Conservation (phyloP, 2,329 filamentous ascomycete genomes). For the Sarocladiaceae sp. region DNA sequence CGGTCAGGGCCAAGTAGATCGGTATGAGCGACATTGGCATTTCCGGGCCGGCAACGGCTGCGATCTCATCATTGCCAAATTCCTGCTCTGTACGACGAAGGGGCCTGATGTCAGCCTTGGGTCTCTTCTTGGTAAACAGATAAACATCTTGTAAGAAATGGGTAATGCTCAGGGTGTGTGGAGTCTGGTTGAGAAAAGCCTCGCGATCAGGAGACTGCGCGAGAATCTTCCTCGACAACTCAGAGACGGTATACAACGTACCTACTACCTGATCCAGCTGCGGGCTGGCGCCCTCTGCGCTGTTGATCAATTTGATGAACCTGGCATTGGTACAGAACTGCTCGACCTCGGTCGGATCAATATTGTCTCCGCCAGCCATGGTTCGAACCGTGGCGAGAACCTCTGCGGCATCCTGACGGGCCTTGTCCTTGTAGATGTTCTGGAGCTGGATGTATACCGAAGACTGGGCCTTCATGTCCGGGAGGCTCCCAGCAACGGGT, state of each 20-base stretch:
- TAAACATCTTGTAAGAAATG: not conserved
- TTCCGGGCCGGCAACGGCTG: constrained; percentile 39
- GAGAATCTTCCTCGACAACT: not conserved
- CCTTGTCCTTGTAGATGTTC: constrained; percentile 88
- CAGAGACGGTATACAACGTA: constrained; percentile 30
- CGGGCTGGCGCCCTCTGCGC: constrained; percentile 36
- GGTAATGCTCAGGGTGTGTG: not conserved
- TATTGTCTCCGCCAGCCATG: constrained; percentile 40
- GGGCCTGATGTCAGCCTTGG: not conserved
- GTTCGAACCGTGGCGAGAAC: constrained; percentile 62
- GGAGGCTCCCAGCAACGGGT: constrained; percentile 80
- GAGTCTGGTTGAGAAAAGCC: not conserved
- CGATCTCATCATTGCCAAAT: constrained; percentile 49
- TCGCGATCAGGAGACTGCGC: constrained; percentile 5
- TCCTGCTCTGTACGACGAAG: constrained; percentile 42
- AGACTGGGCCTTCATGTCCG: constrained; percentile 97
- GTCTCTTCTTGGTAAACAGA: too few relatives aligned
- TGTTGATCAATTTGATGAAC: constrained; percentile 82
- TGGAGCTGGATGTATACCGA: constrained; percentile 86
- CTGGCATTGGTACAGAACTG: constrained; percentile 93
- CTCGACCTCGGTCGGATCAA: constrained; percentile 74
- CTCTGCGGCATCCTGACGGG: constrained; percentile 71
- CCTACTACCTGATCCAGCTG: constrained; percentile 50
- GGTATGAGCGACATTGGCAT: constrained; percentile 58
- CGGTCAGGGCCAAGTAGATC: constrained; percentile 63